Conservation (phyloP, 225 moss, liverwort and hornwort species). For the Asterella californica region DNA sequence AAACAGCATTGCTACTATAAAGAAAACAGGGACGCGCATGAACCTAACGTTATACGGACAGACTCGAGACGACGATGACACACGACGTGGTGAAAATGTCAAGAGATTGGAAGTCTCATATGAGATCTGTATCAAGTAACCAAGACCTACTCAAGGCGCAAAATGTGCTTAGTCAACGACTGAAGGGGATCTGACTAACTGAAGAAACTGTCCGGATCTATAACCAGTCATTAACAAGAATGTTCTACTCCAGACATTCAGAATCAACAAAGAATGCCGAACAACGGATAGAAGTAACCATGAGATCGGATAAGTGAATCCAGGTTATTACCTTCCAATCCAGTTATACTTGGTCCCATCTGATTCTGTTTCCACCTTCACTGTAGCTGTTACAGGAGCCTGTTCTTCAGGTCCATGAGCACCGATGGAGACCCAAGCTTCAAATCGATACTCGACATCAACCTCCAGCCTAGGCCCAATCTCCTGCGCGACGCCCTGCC, state of each 20-base stretch:
- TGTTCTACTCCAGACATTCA: neutral
- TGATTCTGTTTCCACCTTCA: constrained; percentile 57
- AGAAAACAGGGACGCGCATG: too few relatives aligned
- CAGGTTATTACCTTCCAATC: constrained; percentile 53
- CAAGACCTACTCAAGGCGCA: neutral
- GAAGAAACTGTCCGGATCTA: neutral
- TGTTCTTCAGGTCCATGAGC: constrained; percentile 39
- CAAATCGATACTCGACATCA: constrained; percentile 67
- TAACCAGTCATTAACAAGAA: neutral
- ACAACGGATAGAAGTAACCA: neutral
- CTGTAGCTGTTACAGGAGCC: constrained; percentile 61
- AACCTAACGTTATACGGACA: neutral
- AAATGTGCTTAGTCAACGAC: neutral
- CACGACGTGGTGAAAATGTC: neutral
- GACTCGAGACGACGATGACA: neutral
- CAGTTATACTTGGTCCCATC: constrained; percentile 54
- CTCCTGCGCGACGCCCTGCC: constrained; percentile 92
- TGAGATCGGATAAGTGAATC: neutral
- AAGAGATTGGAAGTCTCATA: neutral
- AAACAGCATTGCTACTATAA: neutral
- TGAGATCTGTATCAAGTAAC: neutral
- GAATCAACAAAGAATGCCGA: neutral
- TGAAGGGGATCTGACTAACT: neutral
- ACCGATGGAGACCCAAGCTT: constrained; percentile 73
- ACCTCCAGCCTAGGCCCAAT: constrained; percentile 57